Evolutionary conservation across 2,329 filamentous ascomycete genomes (phyloP), one percentile per base, ranked within the genome.

Genomic region (Aspergillus pseudoglaucus): DNA sequence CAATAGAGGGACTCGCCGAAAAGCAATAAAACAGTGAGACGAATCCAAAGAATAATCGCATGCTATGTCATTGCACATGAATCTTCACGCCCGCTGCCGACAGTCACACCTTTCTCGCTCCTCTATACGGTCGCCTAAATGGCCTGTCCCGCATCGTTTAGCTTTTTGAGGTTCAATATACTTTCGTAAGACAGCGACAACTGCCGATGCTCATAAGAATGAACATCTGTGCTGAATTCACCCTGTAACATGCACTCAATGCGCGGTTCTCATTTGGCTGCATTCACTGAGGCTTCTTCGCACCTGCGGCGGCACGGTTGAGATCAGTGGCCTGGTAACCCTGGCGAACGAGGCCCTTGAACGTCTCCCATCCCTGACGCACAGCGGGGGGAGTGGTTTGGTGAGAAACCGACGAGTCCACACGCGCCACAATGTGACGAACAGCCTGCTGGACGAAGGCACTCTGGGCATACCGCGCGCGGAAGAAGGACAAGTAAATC

Each of bases 401-500:
- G 61, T 89, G 87, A 46, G 89, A 87, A 48, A 93, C 81, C 43
- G 89, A 76, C 52, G 86, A 85, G 69, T 97, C 91, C 52, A 91
- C 75, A 57, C 88, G 82, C 47, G 85, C 83, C 62, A 82, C 82
- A 47, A 91, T 72, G 59, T 85, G 80, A 54, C 78, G 75, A 64
- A 96, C 85, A 42, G 88, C 84, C 61, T 79, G 81, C 76, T 95
- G 88, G n/a, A 97, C 88, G 64, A 97, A 95, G 55, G 76, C 81
- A 80, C 89, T 96, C 79, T 97, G 91, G 49, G 84, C 78, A 74
- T 85, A 91, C 63, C 93, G 85, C 38, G 90, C 87, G 59, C 93
- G 88, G 67, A 97, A 82, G 80, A 98, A 98, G 59, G 83, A 80
- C 56, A 90, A 90, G 81, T 97, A 98, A 68, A 95, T 70, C 52